Conservation (phyloP, 768 basidiomycete species). For the Hypholoma sublateritium region DNA sequence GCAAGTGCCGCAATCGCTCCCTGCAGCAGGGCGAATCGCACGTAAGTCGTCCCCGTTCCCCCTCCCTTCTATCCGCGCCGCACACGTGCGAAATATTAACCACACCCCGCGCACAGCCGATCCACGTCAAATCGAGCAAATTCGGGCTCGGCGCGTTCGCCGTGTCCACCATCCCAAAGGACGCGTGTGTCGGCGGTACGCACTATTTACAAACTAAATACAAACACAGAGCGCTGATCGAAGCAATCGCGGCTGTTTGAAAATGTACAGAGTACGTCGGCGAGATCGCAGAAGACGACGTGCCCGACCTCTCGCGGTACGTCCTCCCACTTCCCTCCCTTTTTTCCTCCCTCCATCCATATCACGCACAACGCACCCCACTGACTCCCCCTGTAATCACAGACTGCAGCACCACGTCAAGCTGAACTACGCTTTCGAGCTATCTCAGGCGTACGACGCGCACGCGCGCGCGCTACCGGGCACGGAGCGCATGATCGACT, state of each 20-base stretch:
- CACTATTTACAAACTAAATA: background rate
- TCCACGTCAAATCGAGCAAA: conserved; percentile 32
- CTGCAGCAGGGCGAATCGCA: conserved; percentile 21
- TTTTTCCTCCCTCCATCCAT: no score
- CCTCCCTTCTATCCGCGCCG: no score
- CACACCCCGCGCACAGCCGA: conserved; percentile 21
- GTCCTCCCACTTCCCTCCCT: no score
- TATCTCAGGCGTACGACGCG: conserved; percentile 5
- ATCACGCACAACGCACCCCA: no score
- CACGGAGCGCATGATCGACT: conserved; percentile 28
- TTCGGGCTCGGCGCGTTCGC: conserved; percentile 51
- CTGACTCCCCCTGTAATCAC: background rate
- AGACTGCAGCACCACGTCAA: conserved; percentile 13
- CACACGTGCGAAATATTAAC: background rate
- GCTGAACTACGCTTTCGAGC: conserved; percentile 13
- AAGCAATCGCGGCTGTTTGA: no score
- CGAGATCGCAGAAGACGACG: conserved; percentile 6
- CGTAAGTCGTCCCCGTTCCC: conserved; percentile 9
- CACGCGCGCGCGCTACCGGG: background rate
- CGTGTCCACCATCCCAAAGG: conserved; percentile 5
- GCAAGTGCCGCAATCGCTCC: conserved; percentile 14
- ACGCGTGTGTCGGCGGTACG: conserved; percentile 25
- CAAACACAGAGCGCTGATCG: background rate
- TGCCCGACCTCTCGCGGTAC: no score
- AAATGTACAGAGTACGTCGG: conserved; percentile 44